Evolutionary conservation across 2,329 filamentous ascomycete genomes (phyloP).

Genomic region (Dactylellina sp.): DNA sequence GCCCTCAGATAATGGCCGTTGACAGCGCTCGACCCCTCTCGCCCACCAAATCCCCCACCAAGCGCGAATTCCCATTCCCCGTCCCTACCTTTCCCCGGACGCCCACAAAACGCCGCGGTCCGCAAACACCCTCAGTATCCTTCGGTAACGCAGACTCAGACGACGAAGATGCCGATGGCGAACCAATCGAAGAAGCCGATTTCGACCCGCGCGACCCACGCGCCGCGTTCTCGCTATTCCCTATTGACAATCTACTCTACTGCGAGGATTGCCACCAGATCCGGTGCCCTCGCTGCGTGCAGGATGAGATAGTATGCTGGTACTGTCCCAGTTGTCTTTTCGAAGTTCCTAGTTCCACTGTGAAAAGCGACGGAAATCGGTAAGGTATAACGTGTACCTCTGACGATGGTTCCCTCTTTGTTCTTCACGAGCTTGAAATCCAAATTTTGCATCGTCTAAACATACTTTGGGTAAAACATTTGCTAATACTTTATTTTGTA

Average conservation of each 20-base stretch:
- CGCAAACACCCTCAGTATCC: conserved; percentile 29
- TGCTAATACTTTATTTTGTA: conserved; percentile 62
- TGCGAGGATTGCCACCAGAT: conserved; percentile 98
- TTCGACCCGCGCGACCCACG: conserved; percentile 88
- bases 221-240: conserved; percentile 91
- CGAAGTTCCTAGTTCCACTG: conserved; percentile 91
- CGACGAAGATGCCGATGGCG: conserved; percentile 64
- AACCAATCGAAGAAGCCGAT: conserved; percentile 78
- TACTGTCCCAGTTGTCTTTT: conserved; percentile 96
- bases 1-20: conserved; percentile 61
- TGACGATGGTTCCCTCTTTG: no score
- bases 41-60: conserved; percentile 63
- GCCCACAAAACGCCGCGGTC: conserved; percentile 58
- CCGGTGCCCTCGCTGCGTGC: conserved; percentile 88
- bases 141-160: conserved; percentile 52
- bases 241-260: conserved; percentile 91
- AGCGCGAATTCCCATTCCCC: conserved; percentile 61
- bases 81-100: conserved; percentile 29
- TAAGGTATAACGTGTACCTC: conserved; percentile 62
- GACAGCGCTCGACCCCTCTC: conserved; percentile 59
- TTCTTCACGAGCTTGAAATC: no score
- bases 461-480: no score
- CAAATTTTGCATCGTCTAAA: no score
- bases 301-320: conserved; percentile 93
- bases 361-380: conserved; percentile 94